Conservation (phyloP, 2,329 filamentous ascomycete genomes). For the Teratosphaeria nubilosa region DNA sequence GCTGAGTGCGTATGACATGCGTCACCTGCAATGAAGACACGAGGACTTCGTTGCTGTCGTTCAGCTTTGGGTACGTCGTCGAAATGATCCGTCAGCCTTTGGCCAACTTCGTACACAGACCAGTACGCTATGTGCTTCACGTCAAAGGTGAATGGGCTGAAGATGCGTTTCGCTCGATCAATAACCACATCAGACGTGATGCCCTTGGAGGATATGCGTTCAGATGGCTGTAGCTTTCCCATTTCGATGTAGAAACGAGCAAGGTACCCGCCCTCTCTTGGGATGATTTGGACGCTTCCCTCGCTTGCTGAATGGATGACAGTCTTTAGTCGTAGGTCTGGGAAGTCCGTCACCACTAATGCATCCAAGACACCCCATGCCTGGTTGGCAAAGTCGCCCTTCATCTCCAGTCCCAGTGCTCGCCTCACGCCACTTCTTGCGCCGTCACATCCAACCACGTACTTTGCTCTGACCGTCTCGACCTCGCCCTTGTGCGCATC, state of each 20-base stretch:
- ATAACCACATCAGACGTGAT: slow-evolving; percentile 57
- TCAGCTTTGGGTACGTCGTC: slow-evolving; percentile 48
- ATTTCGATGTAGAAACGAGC: slow-evolving; percentile 28
- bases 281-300: slow-evolving; percentile 73
- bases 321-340: slow-evolving; percentile 43
- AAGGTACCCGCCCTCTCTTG: slow-evolving; percentile 31
- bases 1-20: slow-evolving; percentile 46
- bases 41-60: slow-evolving; percentile 40
- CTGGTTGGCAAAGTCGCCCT: slow-evolving; percentile 26
- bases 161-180: slow-evolving; percentile 51
- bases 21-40: slow-evolving; percentile 62
- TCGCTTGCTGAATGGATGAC: slow-evolving; percentile 51
- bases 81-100: slow-evolving; percentile 55
- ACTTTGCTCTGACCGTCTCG: slow-evolving; percentile 23
- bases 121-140: slow-evolving; percentile 59
- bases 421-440: slow-evolving; percentile 22
- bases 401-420: slow-evolving; percentile 24
- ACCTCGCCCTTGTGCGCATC: slow-evolving; percentile 20
- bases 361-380: slow-evolving; percentile 29
- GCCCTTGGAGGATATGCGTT: slow-evolving; percentile 46
- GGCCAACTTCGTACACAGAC: slow-evolving; percentile 49
- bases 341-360: slow-evolving; percentile 25
- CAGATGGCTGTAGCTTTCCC: slow-evolving; percentile 33
- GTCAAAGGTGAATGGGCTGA: slow-evolving; percentile 56
- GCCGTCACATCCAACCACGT: slow-evolving; percentile 28